Conservation (phyloP, 2,329 filamentous ascomycete genomes). For the Neurospora sp. region DNA sequence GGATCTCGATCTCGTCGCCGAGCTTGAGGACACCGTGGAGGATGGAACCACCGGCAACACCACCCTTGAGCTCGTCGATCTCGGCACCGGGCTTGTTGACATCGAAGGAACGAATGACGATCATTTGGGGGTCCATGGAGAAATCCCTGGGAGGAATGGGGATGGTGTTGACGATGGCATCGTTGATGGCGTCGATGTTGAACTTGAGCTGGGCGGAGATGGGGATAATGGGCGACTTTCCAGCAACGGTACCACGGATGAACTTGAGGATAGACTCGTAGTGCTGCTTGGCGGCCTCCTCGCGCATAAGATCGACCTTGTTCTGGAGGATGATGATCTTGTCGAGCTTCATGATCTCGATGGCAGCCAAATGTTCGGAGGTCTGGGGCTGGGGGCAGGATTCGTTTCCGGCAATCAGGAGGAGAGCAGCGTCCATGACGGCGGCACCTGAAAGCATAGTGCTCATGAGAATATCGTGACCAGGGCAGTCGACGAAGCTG, state of each 20-base stretch:
- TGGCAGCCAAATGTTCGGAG: slow-evolving; percentile 95
- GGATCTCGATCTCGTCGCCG: slow-evolving; percentile 96
- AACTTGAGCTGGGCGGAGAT: slow-evolving; percentile 98
- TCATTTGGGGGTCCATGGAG: slow-evolving; percentile 89
- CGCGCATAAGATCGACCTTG: slow-evolving; percentile 97
- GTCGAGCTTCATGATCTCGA: slow-evolving; percentile 99
- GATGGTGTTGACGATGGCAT: slow-evolving; percentile 90
- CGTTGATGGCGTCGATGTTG: slow-evolving; percentile 98
- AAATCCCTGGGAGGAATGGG: slow-evolving; percentile 89
- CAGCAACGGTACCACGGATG: slow-evolving; percentile 92
- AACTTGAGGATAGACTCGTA: slow-evolving; percentile 98
- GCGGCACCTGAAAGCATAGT: slow-evolving; percentile 99
- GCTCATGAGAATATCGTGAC: slow-evolving; percentile 99
- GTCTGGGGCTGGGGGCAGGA: slow-evolving; percentile 96
- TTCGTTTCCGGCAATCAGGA: slow-evolving; percentile 97
- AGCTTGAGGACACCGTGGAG: slow-evolving; percentile 94
- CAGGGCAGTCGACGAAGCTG: slow-evolving; percentile 95
- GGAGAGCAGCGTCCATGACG: slow-evolving; percentile 96
- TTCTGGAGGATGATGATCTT: slow-evolving; percentile 99
- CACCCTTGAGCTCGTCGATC: slow-evolving; percentile 96
- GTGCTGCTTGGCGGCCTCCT: slow-evolving; percentile 87
- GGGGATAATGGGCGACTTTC: slow-evolving; percentile 89
- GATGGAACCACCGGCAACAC: slow-evolving; percentile 95
- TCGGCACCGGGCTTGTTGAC: slow-evolving; percentile 99
- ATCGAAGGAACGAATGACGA: slow-evolving; percentile 97